Percentiles rank a stretch among this genome's conserved stretches.
phyloP scores from a whole-genome alignment of 2,329 filamentous ascomycete species.

The Camillea tinctor region DNA sequence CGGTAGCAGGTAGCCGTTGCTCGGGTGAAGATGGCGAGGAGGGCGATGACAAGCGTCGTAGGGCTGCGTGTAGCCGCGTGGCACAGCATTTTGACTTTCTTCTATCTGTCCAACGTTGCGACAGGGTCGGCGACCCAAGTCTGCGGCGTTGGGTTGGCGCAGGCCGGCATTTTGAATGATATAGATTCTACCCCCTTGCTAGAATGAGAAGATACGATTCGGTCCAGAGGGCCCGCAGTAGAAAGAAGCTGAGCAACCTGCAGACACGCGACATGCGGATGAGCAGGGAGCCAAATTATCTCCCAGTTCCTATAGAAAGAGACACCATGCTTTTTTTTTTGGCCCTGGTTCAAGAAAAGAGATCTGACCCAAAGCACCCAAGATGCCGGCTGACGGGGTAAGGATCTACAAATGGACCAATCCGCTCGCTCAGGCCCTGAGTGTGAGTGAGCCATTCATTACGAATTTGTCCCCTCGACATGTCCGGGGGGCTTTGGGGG shows the following conservation, averaged over 20 bases:
- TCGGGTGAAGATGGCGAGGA: neutral
- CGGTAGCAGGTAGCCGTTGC: constrained; percentile 3
- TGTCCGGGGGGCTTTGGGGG: too few species aligned
- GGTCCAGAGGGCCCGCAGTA: neutral
- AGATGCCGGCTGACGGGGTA: neutral
- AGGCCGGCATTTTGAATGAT: neutral
- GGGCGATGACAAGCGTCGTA: neutral
- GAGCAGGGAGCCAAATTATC: neutral
- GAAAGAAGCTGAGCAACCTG: neutral
- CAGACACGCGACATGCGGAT: neutral
- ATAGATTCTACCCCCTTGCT: neutral
- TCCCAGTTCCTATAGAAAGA: neutral
- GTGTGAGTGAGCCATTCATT: too few species aligned
- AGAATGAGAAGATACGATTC: neutral
- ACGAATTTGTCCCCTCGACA: neutral
- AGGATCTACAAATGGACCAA: neutral
- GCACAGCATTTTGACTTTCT: neutral
- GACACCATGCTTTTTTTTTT: neutral
- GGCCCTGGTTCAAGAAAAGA: neutral
- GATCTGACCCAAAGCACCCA: neutral
- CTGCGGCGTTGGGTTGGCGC: neutral
- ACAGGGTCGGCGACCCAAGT: neutral
- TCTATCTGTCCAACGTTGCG: neutral
- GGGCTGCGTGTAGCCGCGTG: neutral
- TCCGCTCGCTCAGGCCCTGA: neutral